Evolutionary conservation across 768 basidiomycete species (phyloP), one percentile per base, ranked within the genome.

Genomic region (Boletus barrowsii): DNA sequence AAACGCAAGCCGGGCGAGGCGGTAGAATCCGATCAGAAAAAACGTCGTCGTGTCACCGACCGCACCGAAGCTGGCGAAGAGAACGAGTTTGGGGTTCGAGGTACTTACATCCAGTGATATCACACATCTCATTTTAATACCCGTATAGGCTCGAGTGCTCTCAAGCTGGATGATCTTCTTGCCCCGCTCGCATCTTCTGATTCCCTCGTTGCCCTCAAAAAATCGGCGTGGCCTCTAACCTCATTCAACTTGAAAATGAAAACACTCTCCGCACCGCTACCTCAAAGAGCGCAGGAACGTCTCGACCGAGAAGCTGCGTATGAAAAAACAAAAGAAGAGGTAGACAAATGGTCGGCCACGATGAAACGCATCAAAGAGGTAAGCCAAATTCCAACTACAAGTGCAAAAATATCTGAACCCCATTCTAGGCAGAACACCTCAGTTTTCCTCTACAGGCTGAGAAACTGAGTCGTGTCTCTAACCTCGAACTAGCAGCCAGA

Each of bases 291-390:
- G 0, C 91, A 97, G 68, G 94, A 97, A 56, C 86, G 90, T 42
- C 74, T 98, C 1, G 93, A 97, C 61, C 86, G 96, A 46, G 86
- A 93, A 66, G 96, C 94, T 9, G 96, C 96, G 0, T 97, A 96
- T 67, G 93, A 94, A 63, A 82, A 90, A 71, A 98, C 95, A 5
- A 93, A 91, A 67, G 80, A 83, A 57, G 95, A 98, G 69, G 88
- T 96, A 3, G 84, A 90, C 58, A 97, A 96, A 75, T 98, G 96
- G 97, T 83, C 83, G 26, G 84, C 83, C 6, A 90, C 92, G 4
- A 96, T 98, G 88, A 90, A 89, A 69, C 81, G 83, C 20, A 93
- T 99, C 60, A 86, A 87, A 59, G 92, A 98, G 75, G 91, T 89
- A 43, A 9, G 46, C 18, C 14, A 20, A 29, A 7, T 3, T 15